Percentiles rank a stretch among this genome's conserved stretches.
These are phyloP conservation scores for Torrubiella hemipterigena DNA, from an alignment of 2,329 filamentous ascomycete genomes.

Conservation along the genomic window DNA sequence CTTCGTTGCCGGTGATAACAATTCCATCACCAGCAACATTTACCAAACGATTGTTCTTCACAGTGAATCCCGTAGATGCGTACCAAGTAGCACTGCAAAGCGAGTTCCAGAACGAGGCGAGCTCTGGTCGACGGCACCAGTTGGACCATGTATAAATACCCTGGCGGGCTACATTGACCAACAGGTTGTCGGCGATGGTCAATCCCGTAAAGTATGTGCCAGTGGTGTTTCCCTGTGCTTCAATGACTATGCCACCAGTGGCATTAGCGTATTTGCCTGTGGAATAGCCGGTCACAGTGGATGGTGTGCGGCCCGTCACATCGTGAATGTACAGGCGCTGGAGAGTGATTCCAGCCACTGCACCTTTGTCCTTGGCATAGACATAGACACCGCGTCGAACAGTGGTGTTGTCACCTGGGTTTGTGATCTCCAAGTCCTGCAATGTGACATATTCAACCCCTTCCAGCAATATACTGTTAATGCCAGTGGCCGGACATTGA, in stretches of 20 bases:
- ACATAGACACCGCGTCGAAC: conserved; percentile 1
- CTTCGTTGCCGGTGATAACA: not conserved
- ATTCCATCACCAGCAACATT: conserved; percentile 2
- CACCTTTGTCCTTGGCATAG: conserved; percentile 2
- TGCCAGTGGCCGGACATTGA: not conserved
- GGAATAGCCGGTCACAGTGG: not conserved
- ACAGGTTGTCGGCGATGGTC: conserved; percentile 1
- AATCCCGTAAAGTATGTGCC: not conserved
- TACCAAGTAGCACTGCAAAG: conserved; percentile 1
- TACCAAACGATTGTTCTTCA: not conserved
- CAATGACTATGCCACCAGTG: conserved; percentile 1
- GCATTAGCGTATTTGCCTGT: conserved; percentile 2
- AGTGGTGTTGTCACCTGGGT: conserved; percentile 1
- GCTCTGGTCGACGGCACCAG: conserved; percentile 1
- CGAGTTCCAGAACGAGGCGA: not conserved
- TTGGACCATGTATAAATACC: conserved; percentile 4
- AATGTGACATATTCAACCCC: not conserved
- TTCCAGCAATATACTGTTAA: conserved; percentile 1
- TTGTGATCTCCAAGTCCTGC: conserved; percentile 3
- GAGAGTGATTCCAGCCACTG: not conserved
- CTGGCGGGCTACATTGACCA: not conserved
- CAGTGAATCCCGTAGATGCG: not conserved
- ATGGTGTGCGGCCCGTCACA: conserved; percentile 1
- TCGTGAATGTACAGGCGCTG: conserved; percentile 2
- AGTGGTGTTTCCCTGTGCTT: conserved; percentile 1